Conservation (phyloP, 441 rosid genomes). For the Rhodomyrtus psidioides region DNA sequence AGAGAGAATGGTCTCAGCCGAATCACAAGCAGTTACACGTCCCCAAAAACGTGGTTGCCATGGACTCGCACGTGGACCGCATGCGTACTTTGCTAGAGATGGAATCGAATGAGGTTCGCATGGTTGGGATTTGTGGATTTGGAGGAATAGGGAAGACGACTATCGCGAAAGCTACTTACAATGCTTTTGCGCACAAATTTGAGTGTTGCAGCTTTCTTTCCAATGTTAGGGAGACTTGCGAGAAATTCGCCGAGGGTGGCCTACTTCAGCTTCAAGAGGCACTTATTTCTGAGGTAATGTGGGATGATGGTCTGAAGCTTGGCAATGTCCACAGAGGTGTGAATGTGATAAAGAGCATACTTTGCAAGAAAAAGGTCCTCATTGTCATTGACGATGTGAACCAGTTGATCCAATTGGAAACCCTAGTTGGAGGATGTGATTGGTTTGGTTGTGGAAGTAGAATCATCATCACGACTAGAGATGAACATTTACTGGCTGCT, state of each 20-base stretch:
- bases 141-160: conserved; percentile 4
- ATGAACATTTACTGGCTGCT: neutral
- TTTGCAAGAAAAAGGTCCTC: neutral
- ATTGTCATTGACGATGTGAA: neutral
- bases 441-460: conserved; percentile 1
- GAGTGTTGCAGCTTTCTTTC: neutral
- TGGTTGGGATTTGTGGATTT: neutral
- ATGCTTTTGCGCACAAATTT: neutral
- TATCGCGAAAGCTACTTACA: neutral
- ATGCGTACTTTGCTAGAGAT: neutral
- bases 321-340: neutral
- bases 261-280: neutral
- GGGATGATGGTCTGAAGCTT: neutral
- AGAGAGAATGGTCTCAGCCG: neutral
- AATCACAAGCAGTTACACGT: neutral
- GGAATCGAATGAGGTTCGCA: neutral
- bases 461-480: neutral
- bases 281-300: neutral
- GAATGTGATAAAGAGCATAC: neutral
- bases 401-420: neutral
- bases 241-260: neutral
- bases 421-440: neutral
- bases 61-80: neutral
- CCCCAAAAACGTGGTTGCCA: neutral
- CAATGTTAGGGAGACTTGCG: neutral